Percentiles rank a stretch among this genome's conserved stretches.
phyloP scores from a whole-genome alignment of 345 rosid species.

The Boechera retrofracta region DNA sequence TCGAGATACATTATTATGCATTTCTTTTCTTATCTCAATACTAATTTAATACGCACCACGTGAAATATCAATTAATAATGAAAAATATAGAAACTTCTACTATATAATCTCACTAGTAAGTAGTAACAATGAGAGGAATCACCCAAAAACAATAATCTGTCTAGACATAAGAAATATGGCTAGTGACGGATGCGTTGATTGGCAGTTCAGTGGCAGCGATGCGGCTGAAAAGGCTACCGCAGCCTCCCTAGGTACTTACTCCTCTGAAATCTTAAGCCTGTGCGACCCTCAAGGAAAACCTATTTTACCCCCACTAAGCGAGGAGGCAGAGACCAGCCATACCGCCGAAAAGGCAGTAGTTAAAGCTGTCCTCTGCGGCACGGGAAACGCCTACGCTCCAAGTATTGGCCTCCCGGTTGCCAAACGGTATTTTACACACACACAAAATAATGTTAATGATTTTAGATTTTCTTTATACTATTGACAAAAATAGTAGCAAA shows the following conservation, averaged over 20 bases:
- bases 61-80: neutral
- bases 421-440: conserved; percentile 43
- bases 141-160: conserved; percentile 13
- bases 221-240: conserved; percentile 30
- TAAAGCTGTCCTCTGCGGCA: conserved; percentile 52
- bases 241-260: conserved; percentile 43
- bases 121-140: conserved; percentile 5
- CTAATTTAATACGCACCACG: conserved; percentile 19
- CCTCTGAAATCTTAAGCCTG: conserved; percentile 36
- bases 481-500: neutral
- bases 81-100: neutral
- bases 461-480: neutral
- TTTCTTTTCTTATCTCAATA: conserved; percentile 4
- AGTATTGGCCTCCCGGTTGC: conserved; percentile 56
- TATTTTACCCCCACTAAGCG: conserved; percentile 52
- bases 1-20: neutral
- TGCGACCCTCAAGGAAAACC: conserved; percentile 46
- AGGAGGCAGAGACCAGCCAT: conserved; percentile 56
- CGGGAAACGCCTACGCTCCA: conserved; percentile 55
- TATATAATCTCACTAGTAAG: conserved; percentile 18
- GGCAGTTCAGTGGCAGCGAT: conserved; percentile 45
- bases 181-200: conserved; percentile 10
- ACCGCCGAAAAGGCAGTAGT: conserved; percentile 62
- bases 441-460: neutral
- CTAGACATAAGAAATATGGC: conserved; percentile 3